These are phyloP conservation scores for Aspergillus ellipticus DNA, from an alignment of 495 filamentous ascomycete species.

Conservation along the genomic window DNA sequence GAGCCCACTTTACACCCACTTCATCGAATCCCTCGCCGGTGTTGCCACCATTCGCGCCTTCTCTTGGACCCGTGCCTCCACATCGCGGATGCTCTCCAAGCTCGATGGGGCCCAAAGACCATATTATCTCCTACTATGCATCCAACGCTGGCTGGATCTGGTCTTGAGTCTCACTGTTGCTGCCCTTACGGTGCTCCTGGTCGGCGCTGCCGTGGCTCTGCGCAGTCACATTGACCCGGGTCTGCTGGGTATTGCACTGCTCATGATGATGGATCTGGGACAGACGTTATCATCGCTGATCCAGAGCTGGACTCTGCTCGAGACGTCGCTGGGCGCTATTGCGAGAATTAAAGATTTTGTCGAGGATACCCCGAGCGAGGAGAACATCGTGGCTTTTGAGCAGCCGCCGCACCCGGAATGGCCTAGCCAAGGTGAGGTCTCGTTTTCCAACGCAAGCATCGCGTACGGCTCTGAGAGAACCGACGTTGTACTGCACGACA, in stretches of 20 bases:
- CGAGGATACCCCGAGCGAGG: slow-evolving; percentile 22
- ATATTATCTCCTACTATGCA: slow-evolving; percentile 38
- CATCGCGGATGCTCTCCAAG: neutral
- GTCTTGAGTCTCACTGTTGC: slow-evolving; percentile 26
- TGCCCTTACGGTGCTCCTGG: slow-evolving; percentile 23
- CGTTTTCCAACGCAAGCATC: slow-evolving; percentile 64
- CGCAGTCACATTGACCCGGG: slow-evolving; percentile 17
- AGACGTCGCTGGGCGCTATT: slow-evolving; percentile 29
- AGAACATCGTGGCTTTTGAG: slow-evolving; percentile 13
- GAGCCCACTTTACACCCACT: neutral
- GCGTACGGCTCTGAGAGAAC: slow-evolving; percentile 67
- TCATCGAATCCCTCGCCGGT: neutral
- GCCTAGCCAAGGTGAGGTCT: slow-evolving; percentile 72
- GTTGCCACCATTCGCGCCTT: neutral
- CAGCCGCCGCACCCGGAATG: slow-evolving; percentile 39
- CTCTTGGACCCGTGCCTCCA: neutral
- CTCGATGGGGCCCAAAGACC: slow-evolving; percentile 15
- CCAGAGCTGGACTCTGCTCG: slow-evolving; percentile 23
- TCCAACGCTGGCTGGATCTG: slow-evolving; percentile 38
- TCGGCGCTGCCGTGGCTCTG: slow-evolving; percentile 17
- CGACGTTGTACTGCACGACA: slow-evolving; percentile 32
- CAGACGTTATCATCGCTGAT: slow-evolving; percentile 19
- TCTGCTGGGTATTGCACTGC: slow-evolving; percentile 28
- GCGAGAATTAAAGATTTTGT: slow-evolving; percentile 31
- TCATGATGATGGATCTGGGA: slow-evolving; percentile 26